phyloP scores from a whole-genome alignment of 1,139 yeast genomes.

The Blastobotrys illinoisensis region DNA sequence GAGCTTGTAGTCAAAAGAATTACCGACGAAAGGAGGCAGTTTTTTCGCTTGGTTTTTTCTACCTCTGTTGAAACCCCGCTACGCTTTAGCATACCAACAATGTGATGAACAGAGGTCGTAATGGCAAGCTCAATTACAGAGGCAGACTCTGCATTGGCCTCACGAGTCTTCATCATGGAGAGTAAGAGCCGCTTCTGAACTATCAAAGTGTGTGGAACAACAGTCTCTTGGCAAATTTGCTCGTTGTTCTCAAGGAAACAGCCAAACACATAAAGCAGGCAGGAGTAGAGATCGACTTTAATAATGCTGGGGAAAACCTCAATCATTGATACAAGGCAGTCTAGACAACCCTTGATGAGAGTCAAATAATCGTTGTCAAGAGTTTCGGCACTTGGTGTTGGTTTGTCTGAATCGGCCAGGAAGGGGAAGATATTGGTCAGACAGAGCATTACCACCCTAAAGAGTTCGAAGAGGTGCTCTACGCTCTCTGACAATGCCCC shows the following conservation, averaged over 20 bases:
- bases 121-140: constrained; percentile 36
- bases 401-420: constrained; percentile 40
- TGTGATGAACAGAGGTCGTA: constrained; percentile 25
- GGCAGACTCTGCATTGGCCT: constrained; percentile 17
- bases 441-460: constrained; percentile 67
- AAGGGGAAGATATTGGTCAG: constrained; percentile 58
- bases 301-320: constrained; percentile 61
- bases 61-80: constrained; percentile 29
- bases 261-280: constrained; percentile 60
- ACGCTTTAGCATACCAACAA: constrained; percentile 18
- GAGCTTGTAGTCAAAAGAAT: constrained; percentile 55
- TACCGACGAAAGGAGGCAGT: constrained; percentile 52
- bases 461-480: constrained; percentile 75
- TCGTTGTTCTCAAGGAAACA: constrained; percentile 49
- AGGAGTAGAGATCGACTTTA: constrained; percentile 62
- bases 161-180: constrained; percentile 27
- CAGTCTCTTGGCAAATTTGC: constrained; percentile 24
- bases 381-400: constrained; percentile 30
- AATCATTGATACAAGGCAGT: constrained; percentile 57
- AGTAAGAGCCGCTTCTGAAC: constrained; percentile 30
- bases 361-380: constrained; percentile 23
- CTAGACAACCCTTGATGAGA: constrained; percentile 44
- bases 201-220: constrained; percentile 28
- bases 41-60: constrained; percentile 40
- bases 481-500: constrained; percentile 46